These are phyloP conservation scores for Pulveroboletus sp. DNA, from an alignment of 768 basidiomycete genomes.

Conservation along the genomic window DNA sequence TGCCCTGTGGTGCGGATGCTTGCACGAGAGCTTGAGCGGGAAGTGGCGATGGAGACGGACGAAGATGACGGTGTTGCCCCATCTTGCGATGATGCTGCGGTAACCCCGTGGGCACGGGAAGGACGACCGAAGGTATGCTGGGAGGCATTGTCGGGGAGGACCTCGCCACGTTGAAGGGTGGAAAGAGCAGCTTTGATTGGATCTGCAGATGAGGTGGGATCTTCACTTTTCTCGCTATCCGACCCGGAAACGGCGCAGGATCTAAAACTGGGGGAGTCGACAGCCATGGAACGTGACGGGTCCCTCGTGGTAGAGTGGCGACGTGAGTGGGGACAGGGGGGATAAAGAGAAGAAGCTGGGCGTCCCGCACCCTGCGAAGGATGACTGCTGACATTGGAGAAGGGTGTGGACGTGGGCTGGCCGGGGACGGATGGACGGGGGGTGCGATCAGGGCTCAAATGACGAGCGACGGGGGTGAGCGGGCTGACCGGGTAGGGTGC, in stretches of 20 bases:
- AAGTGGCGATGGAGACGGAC: slow-evolving; percentile 39
- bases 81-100: slow-evolving; percentile 20
- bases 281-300: not conserved
- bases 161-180: slow-evolving; percentile 18
- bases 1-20: slow-evolving; percentile 33
- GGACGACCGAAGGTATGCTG: slow-evolving; percentile 47
- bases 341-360: slow-evolving; percentile 17
- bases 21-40: slow-evolving; percentile 31
- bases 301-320: slow-evolving; percentile 13
- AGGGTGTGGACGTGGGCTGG: slow-evolving; percentile 1
- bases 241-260: slow-evolving; percentile 16
- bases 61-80: slow-evolving; percentile 37
- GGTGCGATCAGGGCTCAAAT: slow-evolving; percentile 36
- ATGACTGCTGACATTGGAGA: slow-evolving; percentile 30
- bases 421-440: slow-evolving; percentile 41
- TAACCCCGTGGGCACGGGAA: slow-evolving; percentile 25
- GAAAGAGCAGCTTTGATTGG: slow-evolving; percentile 20
- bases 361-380: slow-evolving; percentile 28
- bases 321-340: slow-evolving; percentile 13
- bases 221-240: slow-evolving; percentile 34
- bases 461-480: slow-evolving; percentile 26
- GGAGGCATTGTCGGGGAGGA: slow-evolving; percentile 41
- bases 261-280: not conserved
- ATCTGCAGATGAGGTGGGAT: slow-evolving; percentile 34
- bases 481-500: slow-evolving; percentile 34